These are phyloP conservation scores for Xerocomellus intermedius DNA, from an alignment of 768 basidiomycete species.

Conservation along the genomic window DNA sequence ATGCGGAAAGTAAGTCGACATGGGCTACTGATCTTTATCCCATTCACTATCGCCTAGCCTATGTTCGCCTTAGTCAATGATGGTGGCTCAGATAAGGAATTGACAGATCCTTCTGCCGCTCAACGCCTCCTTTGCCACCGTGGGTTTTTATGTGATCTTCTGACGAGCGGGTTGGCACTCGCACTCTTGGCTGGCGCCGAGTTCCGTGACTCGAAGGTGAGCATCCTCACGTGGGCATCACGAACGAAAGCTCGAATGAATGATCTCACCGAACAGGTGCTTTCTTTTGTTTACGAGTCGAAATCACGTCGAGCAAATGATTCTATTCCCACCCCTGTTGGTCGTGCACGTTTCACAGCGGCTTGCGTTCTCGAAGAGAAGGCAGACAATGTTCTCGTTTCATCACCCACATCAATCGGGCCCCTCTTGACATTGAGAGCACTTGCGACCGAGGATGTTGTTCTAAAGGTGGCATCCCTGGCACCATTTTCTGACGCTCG, in stretches of 20 bases:
- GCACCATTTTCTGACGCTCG: not conserved
- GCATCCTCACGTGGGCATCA: not conserved
- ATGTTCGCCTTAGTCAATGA: conserved; percentile 66
- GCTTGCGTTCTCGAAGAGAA: conserved; percentile 7
- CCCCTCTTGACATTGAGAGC: not conserved
- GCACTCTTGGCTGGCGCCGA: conserved; percentile 52
- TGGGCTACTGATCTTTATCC: not conserved
- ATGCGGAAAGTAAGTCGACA: conserved; percentile 38
- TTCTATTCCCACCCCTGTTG: conserved; percentile 13
- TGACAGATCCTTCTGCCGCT: conserved; percentile 8
- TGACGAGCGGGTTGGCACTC: conserved; percentile 50
- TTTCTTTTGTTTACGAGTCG: conserved; percentile 56
- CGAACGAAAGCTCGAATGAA: not conserved
- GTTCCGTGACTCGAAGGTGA: conserved; percentile 64
- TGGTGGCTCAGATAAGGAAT: conserved; percentile 36
- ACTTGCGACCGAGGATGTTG: conserved; percentile 4
- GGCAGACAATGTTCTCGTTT: not conserved
- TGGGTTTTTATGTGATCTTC: conserved; percentile 46
- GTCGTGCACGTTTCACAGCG: conserved; percentile 6
- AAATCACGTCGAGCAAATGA: conserved; percentile 24
- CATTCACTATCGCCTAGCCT: conserved; percentile 42
- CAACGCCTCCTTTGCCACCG: conserved; percentile 47
- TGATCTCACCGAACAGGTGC: conserved; percentile 40
- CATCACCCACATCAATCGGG: not conserved
- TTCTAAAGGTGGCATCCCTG: conserved; percentile 8